Evolutionary conservation across 495 filamentous ascomycete genomes (phyloP).

Genomic region (Aspergillus saccharolyticus): DNA sequence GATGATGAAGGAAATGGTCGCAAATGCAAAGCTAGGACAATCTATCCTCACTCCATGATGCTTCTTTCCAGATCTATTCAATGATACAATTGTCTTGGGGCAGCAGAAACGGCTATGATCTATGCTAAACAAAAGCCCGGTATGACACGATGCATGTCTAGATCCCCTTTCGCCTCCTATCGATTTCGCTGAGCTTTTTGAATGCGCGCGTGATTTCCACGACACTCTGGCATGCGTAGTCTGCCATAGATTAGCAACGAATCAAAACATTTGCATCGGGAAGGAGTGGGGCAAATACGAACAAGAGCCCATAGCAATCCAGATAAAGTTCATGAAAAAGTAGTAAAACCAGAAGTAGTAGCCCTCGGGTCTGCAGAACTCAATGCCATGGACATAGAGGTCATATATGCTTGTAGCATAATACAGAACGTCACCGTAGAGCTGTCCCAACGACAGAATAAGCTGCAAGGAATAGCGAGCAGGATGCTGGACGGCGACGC

Average conservation of each 20-base stretch:
- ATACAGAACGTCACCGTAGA: constrained; percentile 79
- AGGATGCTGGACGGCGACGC: constrained; percentile 51
- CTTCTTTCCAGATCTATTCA: too few relatives aligned
- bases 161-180: neutral
- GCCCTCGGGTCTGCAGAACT: constrained; percentile 64
- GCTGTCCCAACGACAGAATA: constrained; percentile 64
- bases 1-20: too few relatives aligned
- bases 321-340: constrained; percentile 70
- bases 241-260: neutral
- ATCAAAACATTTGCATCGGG: neutral
- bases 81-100: too few relatives aligned
- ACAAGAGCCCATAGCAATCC: constrained; percentile 63
- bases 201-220: neutral
- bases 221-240: neutral
- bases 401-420: constrained; percentile 69
- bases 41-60: too few relatives aligned
- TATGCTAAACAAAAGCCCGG: too few relatives aligned
- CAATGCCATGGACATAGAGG: constrained; percentile 41
- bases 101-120: too few relatives aligned
- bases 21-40: too few relatives aligned
- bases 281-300: constrained; percentile 18
- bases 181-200: neutral
- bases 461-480: constrained; percentile 63
- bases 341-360: constrained; percentile 79
- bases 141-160: neutral